These are phyloP conservation scores for Aspergillus viridinutans DNA, from an alignment of 2,329 filamentous ascomycete species.

Conservation along the genomic window DNA sequence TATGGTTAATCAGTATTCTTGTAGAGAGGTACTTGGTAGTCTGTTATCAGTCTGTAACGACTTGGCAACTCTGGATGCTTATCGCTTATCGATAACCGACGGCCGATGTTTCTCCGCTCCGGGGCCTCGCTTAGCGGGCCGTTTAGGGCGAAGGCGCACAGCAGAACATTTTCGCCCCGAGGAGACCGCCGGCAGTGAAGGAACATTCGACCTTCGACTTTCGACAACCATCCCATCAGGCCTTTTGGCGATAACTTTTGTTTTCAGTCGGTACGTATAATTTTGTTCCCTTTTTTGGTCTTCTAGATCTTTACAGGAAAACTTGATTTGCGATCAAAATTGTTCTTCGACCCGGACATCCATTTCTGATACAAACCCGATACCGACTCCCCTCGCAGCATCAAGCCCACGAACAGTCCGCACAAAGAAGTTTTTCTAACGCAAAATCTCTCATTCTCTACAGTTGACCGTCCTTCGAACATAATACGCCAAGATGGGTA, in stretches of 20 bases:
- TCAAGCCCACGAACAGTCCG: background rate
- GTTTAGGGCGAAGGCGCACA: constrained; percentile 38
- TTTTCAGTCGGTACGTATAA: constrained; percentile 39
- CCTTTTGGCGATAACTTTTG: constrained; percentile 33
- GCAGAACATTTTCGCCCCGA: constrained; percentile 34
- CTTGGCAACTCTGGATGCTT: background rate
- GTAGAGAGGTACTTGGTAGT: background rate
- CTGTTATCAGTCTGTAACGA: background rate
- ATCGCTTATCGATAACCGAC: constrained; percentile 14
- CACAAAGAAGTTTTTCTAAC: constrained; percentile 10
- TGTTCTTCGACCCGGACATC: constrained; percentile 14
- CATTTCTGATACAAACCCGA: constrained; percentile 8
- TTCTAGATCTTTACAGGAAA: constrained; percentile 9
- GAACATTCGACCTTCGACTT: constrained; percentile 38
- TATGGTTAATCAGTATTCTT: background rate
- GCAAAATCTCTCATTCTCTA: constrained; percentile 12
- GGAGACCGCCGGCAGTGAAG: constrained; percentile 32
- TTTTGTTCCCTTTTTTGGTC: constrained; percentile 1
- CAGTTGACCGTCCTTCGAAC: constrained; percentile 32
- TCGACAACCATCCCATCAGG: constrained; percentile 37
- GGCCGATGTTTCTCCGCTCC: constrained; percentile 22
- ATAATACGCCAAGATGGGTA: constrained; percentile 78
- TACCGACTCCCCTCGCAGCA: constrained; percentile 2
- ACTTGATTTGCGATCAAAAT: constrained; percentile 8
- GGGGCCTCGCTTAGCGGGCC: constrained; percentile 35